phyloP scores from a whole-genome alignment of 768 basidiomycete species.

The Hemileccinum rubropunctum region DNA sequence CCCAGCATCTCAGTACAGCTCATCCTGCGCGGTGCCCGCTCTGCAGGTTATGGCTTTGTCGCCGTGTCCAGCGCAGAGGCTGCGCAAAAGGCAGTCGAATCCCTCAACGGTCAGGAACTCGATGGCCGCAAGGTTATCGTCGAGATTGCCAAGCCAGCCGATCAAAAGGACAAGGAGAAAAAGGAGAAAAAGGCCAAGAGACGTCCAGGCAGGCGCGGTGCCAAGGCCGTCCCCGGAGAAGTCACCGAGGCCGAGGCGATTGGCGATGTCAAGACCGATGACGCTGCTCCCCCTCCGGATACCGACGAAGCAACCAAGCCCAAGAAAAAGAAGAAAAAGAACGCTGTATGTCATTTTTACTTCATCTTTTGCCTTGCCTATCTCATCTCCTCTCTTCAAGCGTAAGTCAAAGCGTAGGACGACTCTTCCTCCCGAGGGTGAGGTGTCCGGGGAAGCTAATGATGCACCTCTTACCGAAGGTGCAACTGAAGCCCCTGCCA shows the following conservation, averaged over 20 bases:
- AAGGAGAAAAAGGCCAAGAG: slow-evolving; percentile 78
- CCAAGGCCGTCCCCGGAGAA: slow-evolving; percentile 85
- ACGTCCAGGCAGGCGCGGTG: slow-evolving; percentile 81
- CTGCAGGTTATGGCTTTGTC: slow-evolving; percentile 93
- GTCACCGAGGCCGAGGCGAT: slow-evolving; percentile 88
- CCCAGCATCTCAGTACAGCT: slow-evolving; percentile 77
- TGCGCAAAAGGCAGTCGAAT: slow-evolving; percentile 81
- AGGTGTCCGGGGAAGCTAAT: slow-evolving; percentile 27
- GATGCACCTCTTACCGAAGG: slow-evolving; percentile 37
- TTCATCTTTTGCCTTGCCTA: not conserved
- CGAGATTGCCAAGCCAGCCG: slow-evolving; percentile 90
- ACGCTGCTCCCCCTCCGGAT: slow-evolving; percentile 46
- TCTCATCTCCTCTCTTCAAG: slow-evolving; percentile 33
- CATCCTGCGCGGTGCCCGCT: slow-evolving; percentile 80
- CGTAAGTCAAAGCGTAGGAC: slow-evolving; percentile 49
- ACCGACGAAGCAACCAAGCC: slow-evolving; percentile 60
- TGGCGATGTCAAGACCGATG: slow-evolving; percentile 65
- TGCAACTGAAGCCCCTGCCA: slow-evolving; percentile 35
- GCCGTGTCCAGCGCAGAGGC: slow-evolving; percentile 77
- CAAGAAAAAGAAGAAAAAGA: slow-evolving; percentile 81
- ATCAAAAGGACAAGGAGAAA: slow-evolving; percentile 78
- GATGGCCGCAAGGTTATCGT: slow-evolving; percentile 86
- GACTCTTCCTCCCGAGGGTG: slow-evolving; percentile 36
- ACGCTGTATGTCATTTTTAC: slow-evolving; percentile 37
- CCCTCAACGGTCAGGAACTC: slow-evolving; percentile 85